Percentiles rank a stretch among this genome's conserved stretches.
These are phyloP conservation scores for Zoysia matrella DNA, from an alignment of 202 grass and related monocot species.

Conservation along the genomic window DNA sequence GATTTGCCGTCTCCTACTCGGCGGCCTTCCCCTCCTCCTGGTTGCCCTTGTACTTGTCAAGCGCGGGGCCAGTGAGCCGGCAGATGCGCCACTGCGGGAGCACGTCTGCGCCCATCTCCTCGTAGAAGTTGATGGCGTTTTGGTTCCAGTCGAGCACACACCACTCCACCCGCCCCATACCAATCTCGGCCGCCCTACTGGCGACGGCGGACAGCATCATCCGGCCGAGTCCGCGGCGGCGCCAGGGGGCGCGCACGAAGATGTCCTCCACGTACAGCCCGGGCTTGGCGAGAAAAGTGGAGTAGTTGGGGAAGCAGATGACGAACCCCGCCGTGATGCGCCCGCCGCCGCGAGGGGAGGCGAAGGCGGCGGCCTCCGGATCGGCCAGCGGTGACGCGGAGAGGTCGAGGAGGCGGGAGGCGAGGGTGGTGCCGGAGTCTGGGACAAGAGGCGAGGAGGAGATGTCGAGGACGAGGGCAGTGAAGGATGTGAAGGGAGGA, in stretches of 20 bases:
- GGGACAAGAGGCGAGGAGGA: neutral
- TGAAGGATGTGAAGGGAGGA: constrained; percentile 39
- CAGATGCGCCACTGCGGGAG: constrained; percentile 90
- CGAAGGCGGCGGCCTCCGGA: constrained; percentile 33
- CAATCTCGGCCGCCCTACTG: constrained; percentile 62
- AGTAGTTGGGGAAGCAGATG: constrained; percentile 47
- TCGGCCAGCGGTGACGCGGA: constrained; percentile 32
- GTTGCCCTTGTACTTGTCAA: constrained; percentile 60
- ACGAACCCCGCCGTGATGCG: constrained; percentile 39
- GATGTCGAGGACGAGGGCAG: constrained; percentile 28
- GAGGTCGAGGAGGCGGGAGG: constrained; percentile 35
- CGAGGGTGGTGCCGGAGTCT: constrained; percentile 18
- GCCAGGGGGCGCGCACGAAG: constrained; percentile 85
- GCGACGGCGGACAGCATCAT: constrained; percentile 87
- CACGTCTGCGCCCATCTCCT: constrained; percentile 88
- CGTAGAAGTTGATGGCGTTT: constrained; percentile 88
- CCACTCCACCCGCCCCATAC: constrained; percentile 92
- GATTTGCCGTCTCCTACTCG: constrained; percentile 12
- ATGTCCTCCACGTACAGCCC: constrained; percentile 43
- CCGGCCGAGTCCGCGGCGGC: constrained; percentile 73
- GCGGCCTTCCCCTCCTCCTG: constrained; percentile 23
- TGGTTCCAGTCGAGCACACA: constrained; percentile 88
- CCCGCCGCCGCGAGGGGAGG: constrained; percentile 27
- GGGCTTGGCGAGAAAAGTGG: constrained; percentile 30
- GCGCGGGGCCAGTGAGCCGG: constrained; percentile 60